A percentile compares a stretch with the other conserved stretches of the same genome.
Evolutionary conservation across 2,329 filamentous ascomycete genomes (phyloP).

Genomic region (Calonectria pauciramosa): DNA sequence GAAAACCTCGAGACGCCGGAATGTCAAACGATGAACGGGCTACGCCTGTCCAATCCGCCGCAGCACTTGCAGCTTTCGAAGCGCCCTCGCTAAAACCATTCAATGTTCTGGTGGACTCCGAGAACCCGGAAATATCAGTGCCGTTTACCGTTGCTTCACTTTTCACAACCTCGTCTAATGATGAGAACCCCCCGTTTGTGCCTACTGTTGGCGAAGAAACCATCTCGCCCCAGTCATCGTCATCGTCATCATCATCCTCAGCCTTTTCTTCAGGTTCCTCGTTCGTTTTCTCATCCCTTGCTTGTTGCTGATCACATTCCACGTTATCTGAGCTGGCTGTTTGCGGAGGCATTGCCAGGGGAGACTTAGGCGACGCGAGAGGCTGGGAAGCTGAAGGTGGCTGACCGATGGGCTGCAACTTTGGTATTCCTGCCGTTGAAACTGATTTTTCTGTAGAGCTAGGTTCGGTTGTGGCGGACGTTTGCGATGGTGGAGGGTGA

Average conservation of each 20-base stretch:
- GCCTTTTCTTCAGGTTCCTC: slow-evolving; percentile 17
- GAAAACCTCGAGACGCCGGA: slow-evolving; percentile 14
- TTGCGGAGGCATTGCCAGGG: slow-evolving; percentile 38
- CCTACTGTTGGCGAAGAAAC: slow-evolving; percentile 52
- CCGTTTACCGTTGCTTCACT: neutral
- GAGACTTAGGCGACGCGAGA: slow-evolving; percentile 34
- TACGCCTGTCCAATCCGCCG: slow-evolving; percentile 1
- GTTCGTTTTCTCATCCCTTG: neutral
- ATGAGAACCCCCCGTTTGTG: slow-evolving; percentile 36
- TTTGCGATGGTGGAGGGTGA: slow-evolving; percentile 27
- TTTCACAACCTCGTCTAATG: slow-evolving; percentile 34
- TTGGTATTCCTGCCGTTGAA: slow-evolving; percentile 11
- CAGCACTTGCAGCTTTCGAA: slow-evolving; percentile 5
- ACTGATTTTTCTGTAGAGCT: slow-evolving; percentile 21
- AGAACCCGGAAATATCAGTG: slow-evolving; percentile 22
- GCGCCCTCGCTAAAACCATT: slow-evolving; percentile 16
- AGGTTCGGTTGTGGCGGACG: slow-evolving; percentile 28
- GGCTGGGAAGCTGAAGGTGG: neutral
- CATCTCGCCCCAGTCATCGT: slow-evolving; percentile 75
- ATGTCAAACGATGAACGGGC: slow-evolving; percentile 30
- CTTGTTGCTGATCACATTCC: neutral
- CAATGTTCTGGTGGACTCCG: slow-evolving; percentile 22
- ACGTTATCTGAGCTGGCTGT: slow-evolving; percentile 31
- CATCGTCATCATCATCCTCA: slow-evolving; percentile 49
- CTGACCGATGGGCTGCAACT: slow-evolving; percentile 33